Evolutionary conservation across 208 protist species (phyloP).

Genomic region (Crithidia expoeki): DNA sequence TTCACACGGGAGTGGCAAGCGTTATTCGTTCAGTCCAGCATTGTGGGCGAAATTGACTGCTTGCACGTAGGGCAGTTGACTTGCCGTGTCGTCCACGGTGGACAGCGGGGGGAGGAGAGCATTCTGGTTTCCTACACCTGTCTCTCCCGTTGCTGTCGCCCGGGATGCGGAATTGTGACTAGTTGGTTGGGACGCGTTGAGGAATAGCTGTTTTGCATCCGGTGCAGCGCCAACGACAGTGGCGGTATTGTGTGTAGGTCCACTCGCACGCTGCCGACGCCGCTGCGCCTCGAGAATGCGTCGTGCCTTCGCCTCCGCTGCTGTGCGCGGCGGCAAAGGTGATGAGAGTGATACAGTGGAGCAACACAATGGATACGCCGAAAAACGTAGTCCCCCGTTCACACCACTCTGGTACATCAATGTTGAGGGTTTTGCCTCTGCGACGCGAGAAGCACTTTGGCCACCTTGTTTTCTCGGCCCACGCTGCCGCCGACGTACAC

Average conservation of each 20-base stretch:
- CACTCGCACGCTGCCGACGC: background rate
- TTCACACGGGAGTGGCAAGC: too few relatives aligned
- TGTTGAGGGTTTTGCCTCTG: background rate
- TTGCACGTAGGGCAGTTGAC: background rate
- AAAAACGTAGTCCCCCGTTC: too few relatives aligned
- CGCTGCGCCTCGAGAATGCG: conserved; percentile 27
- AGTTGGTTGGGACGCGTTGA: too few relatives aligned
- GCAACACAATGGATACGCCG: too few relatives aligned
- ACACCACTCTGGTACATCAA: background rate
- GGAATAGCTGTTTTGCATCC: too few relatives aligned
- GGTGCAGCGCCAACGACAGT: too few relatives aligned
- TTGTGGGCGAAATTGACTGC: conserved; percentile 12
- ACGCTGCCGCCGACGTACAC: conserved; percentile 47
- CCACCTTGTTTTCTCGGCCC: background rate
- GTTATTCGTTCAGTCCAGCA: background rate
- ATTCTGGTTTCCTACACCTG: background rate
- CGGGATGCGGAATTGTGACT: too few relatives aligned
- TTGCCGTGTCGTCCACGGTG: conserved; percentile 12
- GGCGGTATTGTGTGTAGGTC: background rate
- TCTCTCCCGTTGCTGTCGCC: background rate
- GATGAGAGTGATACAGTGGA: background rate
- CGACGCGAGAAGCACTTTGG: background rate
- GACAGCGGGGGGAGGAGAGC: background rate
- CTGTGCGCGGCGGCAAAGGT: conserved; percentile 20
- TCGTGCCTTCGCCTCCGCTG: conserved; percentile 26